A percentile compares a stretch with the other conserved stretches of the same genome.
These are phyloP conservation scores for Camelina neglecta DNA, from an alignment of 345 rosid species.

Conservation along the genomic window DNA sequence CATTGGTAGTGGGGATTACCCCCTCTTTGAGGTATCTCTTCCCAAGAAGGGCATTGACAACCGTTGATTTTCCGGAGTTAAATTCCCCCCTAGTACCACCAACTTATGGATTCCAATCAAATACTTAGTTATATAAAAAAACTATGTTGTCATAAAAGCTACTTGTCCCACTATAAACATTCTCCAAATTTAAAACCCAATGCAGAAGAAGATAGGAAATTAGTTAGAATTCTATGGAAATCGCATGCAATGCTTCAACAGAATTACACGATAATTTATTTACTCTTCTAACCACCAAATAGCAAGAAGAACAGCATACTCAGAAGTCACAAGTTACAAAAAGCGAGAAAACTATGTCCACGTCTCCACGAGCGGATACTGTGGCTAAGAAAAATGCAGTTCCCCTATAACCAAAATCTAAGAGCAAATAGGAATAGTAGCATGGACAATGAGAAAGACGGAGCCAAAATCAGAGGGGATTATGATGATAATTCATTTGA, in stretches of 20 bases:
- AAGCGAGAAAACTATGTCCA: constrained; percentile 3
- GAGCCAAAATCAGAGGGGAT: neutral
- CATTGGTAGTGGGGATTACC: constrained; percentile 94
- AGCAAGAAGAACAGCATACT: constrained; percentile 19
- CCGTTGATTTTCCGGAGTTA: constrained; percentile 94
- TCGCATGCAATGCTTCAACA: neutral
- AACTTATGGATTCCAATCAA: constrained; percentile 23
- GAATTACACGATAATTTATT: neutral
- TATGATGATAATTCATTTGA: neutral
- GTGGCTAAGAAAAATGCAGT: constrained; percentile 20
- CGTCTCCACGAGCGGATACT: neutral
- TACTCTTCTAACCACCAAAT: constrained; percentile 5
- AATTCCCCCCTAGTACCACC: constrained; percentile 78
- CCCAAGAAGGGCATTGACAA: constrained; percentile 95
- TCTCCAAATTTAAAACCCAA: constrained; percentile 3
- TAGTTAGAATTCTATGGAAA: neutral
- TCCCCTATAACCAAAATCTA: constrained; percentile 1
- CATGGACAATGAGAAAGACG: constrained; percentile 1
- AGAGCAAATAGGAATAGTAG: constrained; percentile 10
- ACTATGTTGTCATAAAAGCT: neutral
- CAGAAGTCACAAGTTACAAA: constrained; percentile 1
- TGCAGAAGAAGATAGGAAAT: constrained; percentile 1
- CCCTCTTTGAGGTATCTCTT: constrained; percentile 87
- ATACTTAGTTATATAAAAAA: constrained; percentile 6
- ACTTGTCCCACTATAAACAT: neutral